Evolutionary conservation across 1,139 yeast species (phyloP).

Genomic region (Kurtzmaniella natalensis): DNA sequence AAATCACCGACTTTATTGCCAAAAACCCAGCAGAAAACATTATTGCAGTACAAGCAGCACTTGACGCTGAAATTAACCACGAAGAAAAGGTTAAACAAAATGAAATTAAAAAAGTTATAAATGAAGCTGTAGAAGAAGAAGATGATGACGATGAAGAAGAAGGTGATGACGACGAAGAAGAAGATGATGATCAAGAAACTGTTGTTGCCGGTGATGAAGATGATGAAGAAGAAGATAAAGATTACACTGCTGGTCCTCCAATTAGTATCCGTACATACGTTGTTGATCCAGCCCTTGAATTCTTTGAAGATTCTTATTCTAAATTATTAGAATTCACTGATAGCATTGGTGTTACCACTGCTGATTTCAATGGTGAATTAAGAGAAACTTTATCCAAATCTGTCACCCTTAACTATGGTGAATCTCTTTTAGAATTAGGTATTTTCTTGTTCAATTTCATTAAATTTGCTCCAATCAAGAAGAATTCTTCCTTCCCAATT

Average conservation of each 20-base stretch:
- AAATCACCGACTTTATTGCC: conserved; percentile 34
- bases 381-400: conserved; percentile 49
- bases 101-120: conserved; percentile 3
- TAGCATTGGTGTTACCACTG: conserved; percentile 34
- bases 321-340: conserved; percentile 35
- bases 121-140: conserved; percentile 12
- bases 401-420: conserved; percentile 41
- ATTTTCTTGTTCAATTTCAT: conserved; percentile 33
- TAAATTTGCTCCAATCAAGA: conserved; percentile 35
- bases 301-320: conserved; percentile 24
- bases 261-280: conserved; percentile 34
- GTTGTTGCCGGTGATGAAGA: conserved; percentile 21
- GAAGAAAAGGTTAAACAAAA: conserved; percentile 7
- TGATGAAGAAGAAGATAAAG: conserved; percentile 25
- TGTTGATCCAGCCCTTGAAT: conserved; percentile 35
- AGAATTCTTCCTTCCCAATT: conserved; percentile 37
- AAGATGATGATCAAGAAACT: conserved; percentile 18
- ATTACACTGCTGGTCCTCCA: conserved; percentile 38
- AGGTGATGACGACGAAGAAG: conserved; percentile 22
- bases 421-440: conserved; percentile 34
- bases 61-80: conserved; percentile 12
- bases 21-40: conserved; percentile 36
- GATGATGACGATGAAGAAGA: conserved; percentile 12
- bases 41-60: conserved; percentile 20
- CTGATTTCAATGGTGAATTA: conserved; percentile 39